These are phyloP conservation scores for Sclerotinia minor DNA, from an alignment of 2,329 filamentous ascomycete species.

Conservation along the genomic window DNA sequence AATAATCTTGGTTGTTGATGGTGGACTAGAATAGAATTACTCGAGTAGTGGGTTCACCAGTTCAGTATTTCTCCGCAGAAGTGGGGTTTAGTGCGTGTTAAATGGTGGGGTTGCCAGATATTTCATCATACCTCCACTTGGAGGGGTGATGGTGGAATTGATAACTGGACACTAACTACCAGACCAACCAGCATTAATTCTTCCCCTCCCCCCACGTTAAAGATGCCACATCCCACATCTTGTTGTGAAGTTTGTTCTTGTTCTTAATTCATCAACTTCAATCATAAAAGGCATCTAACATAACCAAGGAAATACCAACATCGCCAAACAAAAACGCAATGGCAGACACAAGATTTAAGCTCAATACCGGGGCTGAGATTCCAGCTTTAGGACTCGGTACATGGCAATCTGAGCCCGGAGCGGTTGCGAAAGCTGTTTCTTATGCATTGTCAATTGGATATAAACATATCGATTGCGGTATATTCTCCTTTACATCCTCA, in stretches of 20 bases:
- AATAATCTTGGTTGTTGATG: neutral
- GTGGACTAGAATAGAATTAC: neutral
- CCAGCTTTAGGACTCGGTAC: constrained; percentile 48
- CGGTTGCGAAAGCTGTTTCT: constrained; percentile 43
- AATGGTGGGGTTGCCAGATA: constrained; percentile 3
- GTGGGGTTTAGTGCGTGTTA: constrained; percentile 2
- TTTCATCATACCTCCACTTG: constrained; percentile 13
- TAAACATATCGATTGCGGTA: constrained; percentile 50
- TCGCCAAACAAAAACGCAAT: constrained; percentile 2
- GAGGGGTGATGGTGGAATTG: neutral
- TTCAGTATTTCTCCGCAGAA: neutral
- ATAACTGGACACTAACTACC: neutral
- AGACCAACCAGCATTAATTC: neutral
- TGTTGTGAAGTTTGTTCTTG: neutral
- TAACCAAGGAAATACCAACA: neutral
- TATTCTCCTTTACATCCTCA: neutral
- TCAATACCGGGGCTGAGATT: constrained; percentile 42
- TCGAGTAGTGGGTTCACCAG: too few relatives aligned
- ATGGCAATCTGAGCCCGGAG: constrained; percentile 48
- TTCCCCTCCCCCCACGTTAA: constrained; percentile 8
- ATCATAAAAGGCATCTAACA: too few relatives aligned
- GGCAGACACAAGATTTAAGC: constrained; percentile 35
- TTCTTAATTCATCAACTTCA: neutral
- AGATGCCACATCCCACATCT: constrained; percentile 18
- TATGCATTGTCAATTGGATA: constrained; percentile 51